Evolutionary conservation across 1,284 basidiomycete species (phyloP), one percentile per base, ranked within the genome.

Genomic region (Fistulinella staudtii): DNA sequence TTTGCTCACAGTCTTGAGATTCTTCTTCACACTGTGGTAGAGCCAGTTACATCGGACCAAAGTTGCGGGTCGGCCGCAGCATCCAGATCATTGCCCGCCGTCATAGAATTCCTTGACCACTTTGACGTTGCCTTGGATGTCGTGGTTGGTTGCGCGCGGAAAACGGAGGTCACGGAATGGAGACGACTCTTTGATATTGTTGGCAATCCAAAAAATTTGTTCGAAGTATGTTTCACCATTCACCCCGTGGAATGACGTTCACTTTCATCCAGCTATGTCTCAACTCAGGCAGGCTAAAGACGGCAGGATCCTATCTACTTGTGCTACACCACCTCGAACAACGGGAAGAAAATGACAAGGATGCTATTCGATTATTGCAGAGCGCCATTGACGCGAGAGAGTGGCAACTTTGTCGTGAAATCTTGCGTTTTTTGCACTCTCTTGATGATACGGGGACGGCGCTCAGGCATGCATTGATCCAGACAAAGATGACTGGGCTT

Each of bases 141-240:
- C 5, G 90, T 99, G 2, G 95, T 98, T 8, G 85, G 89, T 6
- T 98, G 95, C 60, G 96, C 96, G 8, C 76, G 96, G 38, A 99
- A 99, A 71, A 99, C 93, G 4, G 96, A 99, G 66, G 81, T 95
- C 57, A 85, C 89, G 6, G 72, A 89, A 36, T 99, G 96, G 96
- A 77, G 77, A 27, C 77, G 85, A 47, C 70, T 99, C 20, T 99
- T 99, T 61, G 82, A 82, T 45, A 77, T 90, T 14, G 93, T 96
- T 5, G 96, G 96, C 2, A 85, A 84, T 53, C 95, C 96, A 0
- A 84, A 91, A 56, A 73, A 77, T 2, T 72, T 99, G n/a, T 97
- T 97, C 60, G 93, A 96, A 73, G 88, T 88, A 60, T 27, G 70
- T 55, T 34, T 38, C 31, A 24, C 22, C 8, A 24, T 43, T 40